Base-by-base conservation (phyloP, 805 yeast genomes). In the Candida incommunis region DNA sequence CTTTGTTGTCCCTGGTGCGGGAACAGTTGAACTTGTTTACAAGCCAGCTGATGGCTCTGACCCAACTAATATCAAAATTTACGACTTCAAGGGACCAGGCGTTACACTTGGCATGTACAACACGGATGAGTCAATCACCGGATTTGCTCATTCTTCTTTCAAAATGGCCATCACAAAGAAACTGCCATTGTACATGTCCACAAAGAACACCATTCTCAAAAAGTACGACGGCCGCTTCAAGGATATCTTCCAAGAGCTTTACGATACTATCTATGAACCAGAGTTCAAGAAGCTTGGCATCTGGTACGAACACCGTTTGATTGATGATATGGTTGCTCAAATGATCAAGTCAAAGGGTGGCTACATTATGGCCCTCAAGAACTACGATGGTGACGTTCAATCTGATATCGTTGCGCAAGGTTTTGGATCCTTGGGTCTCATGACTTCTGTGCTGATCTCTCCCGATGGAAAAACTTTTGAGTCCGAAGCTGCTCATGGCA, bases 271-370 rank as follows among this genome's bases (percentile, higher is more conserved):
- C 54, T 88, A 82, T 71, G 76, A 79, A 64, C 50, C 64, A 23
- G 66, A 76, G 58, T 88, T 88, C 65, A 95, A 86, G 62, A 70
- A 69, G 46, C 64, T 66, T 40, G 92, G 87, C n/a, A 82, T 88
- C 63, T 87, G 94, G 94, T 88, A 83, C 66, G 96, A 90, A 69
- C 97, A 90, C 69, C 78, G 97, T 57, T 72, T 90, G 55, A 90
- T 90, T 54, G 97, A 90, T 66, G 97, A 90, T 63, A 90, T 90
- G 97, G 97, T 90, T 43, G 97, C 97, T 21, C 96, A 90, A 71
- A 88, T 90, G 96, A 70, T 90, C 63, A 90, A 90, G 71, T 85
- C 96, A 41, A 78, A 76, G 60, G 97, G 97, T 58, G 96, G 97
- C 3, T 90, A 72, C 64, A 82, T 90, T 57, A 84, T 90, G 66